Conservation (phyloP, 2,329 filamentous ascomycete species). For the Diplodia mutila region DNA sequence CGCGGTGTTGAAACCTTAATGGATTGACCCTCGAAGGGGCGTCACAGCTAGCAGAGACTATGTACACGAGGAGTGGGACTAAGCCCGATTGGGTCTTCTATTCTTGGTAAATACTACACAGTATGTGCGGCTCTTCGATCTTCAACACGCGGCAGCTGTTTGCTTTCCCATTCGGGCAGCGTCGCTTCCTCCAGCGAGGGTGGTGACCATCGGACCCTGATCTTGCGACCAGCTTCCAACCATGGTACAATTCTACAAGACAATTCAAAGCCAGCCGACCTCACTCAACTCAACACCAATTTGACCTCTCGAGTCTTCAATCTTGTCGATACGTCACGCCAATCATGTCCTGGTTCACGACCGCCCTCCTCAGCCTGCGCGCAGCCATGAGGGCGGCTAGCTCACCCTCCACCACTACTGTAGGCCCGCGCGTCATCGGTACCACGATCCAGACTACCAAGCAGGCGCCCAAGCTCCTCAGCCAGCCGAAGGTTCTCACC, state of each 20-base stretch:
- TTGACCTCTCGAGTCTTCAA: background rate
- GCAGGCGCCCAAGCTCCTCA: background rate
- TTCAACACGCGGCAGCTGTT: too few relatives aligned
- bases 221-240: background rate
- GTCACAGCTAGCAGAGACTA: too few relatives aligned
- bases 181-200: background rate
- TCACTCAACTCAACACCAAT: background rate
- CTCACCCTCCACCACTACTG: background rate
- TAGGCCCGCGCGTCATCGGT: background rate
- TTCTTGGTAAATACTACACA: too few relatives aligned
- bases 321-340: background rate
- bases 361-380: background rate
- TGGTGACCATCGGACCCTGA: background rate
- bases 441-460: slow-evolving; percentile 4
- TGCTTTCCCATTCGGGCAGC: background rate
- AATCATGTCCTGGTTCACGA: slow-evolving; percentile 14
- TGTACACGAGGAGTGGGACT: too few relatives aligned
- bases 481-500: background rate
- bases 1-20: too few relatives aligned
- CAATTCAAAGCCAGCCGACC: background rate
- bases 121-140: too few relatives aligned
- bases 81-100: too few relatives aligned
- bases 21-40: too few relatives aligned
- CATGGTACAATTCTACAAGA: background rate
- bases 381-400: background rate